These are phyloP conservation scores for Pseudocercospora pini-densiflorae DNA, from an alignment of 2,329 filamentous ascomycete species.

Conservation along the genomic window DNA sequence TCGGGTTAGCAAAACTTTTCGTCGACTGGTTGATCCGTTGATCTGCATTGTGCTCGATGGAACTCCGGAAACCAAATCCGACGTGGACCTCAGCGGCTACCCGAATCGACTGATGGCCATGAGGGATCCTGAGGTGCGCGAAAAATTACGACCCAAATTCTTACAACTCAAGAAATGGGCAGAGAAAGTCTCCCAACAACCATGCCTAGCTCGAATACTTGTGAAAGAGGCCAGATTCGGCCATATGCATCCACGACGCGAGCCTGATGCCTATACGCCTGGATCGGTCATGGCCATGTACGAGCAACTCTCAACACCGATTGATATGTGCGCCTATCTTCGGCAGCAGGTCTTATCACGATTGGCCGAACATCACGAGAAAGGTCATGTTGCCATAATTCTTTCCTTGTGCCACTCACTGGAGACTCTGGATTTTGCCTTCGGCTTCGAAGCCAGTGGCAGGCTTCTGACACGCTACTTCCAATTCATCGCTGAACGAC, in stretches of 20 bases:
- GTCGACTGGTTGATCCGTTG: not conserved
- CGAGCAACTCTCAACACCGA: slow-evolving; percentile 1
- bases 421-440: not conserved
- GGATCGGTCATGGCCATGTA: not conserved
- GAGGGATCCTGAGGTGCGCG: slow-evolving; percentile 2
- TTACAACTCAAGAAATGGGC: slow-evolving; percentile 4
- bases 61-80: not conserved
- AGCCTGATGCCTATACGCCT: not conserved
- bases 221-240: not conserved
- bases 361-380: slow-evolving; percentile 5
- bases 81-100: not conserved
- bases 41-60: slow-evolving; percentile 1
- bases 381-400: slow-evolving; percentile 4
- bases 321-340: slow-evolving; percentile 2
- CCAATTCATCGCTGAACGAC: not conserved
- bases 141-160: not conserved
- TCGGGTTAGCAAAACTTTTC: not conserved
- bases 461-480: slow-evolving; percentile 3
- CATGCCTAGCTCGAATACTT: not conserved
- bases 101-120: not conserved
- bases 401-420: not conserved
- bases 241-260: slow-evolving; percentile 2
- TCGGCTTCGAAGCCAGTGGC: slow-evolving; percentile 2
- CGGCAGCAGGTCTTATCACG: slow-evolving; percentile 2
- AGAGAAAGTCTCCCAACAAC: not conserved